Base-by-base conservation (phyloP, 441 rosid genomes). In the Flueggea neowawraea region DNA sequence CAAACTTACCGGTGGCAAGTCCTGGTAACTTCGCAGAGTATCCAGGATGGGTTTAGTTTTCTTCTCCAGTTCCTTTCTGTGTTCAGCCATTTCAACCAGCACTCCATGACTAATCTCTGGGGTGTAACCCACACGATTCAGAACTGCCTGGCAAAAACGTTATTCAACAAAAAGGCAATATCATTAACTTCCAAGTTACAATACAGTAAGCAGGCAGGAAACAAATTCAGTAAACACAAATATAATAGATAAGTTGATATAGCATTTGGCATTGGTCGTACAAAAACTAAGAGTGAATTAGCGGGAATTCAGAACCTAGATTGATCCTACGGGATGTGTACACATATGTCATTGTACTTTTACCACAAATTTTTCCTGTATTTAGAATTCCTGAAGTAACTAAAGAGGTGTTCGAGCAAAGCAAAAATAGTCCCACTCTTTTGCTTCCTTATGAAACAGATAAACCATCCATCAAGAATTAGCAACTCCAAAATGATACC, bases 1-100 rank as follows among this genome's bases (percentile, higher is more conserved):
- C 7, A 36, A 49, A 58, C 58, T 74, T 86, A 94, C 97, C 73
- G 97, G 97, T 22, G 96, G 97, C 67, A 94, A 78, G 75, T 94
- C 99, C 72, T 94, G 96, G 82, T 94, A 94, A 81, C 96, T 91
- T 75, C 96, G 83, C 69, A 91, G 68, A 54, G 96, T 89, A 72
- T 91, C 97, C 51, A 86, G 68, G 54, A 95, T 89, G 31, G 96
- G 99, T 63, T 89, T 89, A 4, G 99, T 95, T 83, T 83, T 86
- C 82, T 82, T 95, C 75, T 89, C 96, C 70, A 95, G 55, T 47
- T 95, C 97, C 71, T 87, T 89, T 53, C 85, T 74, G 73, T 95
- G 95, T 72, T 89, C 94, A 31, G 83, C 91, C 96, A 84, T 87
- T 69, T 89, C 96, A 61, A 89, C 97, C 67, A 95, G 71, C 55